Conservation (phyloP, 805 yeast species). For the Nakazawaea pomicola region DNA sequence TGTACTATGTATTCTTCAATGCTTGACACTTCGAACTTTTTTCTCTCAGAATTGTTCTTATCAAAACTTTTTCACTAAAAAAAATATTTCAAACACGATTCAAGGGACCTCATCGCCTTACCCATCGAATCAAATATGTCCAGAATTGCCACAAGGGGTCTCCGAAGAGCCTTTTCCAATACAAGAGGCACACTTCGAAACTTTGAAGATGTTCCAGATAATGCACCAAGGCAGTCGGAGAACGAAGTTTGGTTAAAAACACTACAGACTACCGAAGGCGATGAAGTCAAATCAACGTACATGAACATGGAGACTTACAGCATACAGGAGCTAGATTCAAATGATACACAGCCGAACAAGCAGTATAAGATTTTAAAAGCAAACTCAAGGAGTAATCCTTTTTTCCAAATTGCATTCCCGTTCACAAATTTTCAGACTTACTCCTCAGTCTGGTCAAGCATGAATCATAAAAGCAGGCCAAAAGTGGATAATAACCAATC, state of each 20-base stretch:
- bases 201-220: constrained; percentile 23
- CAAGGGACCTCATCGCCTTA: no score
- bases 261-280: constrained; percentile 8
- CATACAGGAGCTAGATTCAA: constrained; percentile 17
- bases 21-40: no score
- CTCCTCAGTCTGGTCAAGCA: constrained; percentile 34
- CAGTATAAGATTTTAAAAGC: constrained; percentile 14
- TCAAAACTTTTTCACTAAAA: no score
- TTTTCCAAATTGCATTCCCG: constrained; percentile 24
- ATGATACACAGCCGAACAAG: constrained; percentile 14
- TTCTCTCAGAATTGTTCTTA: no score
- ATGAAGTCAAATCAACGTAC: constrained; percentile 18
- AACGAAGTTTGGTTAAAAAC: constrained; percentile 27
- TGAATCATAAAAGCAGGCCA: constrained; percentile 34
- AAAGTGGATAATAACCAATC: constrained; percentile 34
- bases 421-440: constrained; percentile 26
- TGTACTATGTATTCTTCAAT: no score
- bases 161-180: not conserved
- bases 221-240: constrained; percentile 29
- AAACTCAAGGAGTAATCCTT: constrained; percentile 15
- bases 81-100: no score
- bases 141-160: not conserved
- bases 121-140: no score
- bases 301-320: constrained; percentile 13
- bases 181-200: not conserved